phyloP scores from a whole-genome alignment of 2,329 filamentous ascomycete genomes.

The Grosmannia clavigera region DNA sequence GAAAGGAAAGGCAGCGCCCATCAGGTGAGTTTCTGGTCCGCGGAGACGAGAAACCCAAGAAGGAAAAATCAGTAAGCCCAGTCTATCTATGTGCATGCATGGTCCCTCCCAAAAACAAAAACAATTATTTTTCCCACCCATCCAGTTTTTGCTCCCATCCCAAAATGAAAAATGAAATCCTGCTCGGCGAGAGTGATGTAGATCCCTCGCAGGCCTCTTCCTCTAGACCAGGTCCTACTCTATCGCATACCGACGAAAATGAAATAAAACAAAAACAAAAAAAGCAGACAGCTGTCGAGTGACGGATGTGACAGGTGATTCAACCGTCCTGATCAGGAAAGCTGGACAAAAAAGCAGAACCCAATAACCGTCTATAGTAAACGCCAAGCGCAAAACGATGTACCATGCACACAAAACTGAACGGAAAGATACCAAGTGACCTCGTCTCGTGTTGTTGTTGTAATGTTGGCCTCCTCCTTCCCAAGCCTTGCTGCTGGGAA shows the following conservation, averaged over 20 bases:
- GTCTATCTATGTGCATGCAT: conserved; percentile 4
- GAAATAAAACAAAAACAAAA: background rate
- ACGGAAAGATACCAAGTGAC: background rate
- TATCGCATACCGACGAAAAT: background rate
- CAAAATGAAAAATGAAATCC: background rate
- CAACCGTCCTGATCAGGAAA: background rate
- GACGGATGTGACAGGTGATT: background rate
- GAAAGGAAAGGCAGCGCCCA: background rate
- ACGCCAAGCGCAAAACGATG: conserved; percentile 5
- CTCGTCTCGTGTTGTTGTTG: background rate
- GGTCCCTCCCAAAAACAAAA: conserved; percentile 1
- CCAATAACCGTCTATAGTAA: conserved; percentile 9
- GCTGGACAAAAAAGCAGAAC: conserved; percentile 1
- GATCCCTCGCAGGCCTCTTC: background rate
- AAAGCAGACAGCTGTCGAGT: background rate
- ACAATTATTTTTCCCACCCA: conserved; percentile 9
- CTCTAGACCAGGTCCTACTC: background rate
- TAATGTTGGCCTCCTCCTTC: conserved; percentile 1
- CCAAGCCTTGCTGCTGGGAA: conserved; percentile 16
- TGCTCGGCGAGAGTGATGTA: background rate
- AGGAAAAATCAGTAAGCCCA: background rate
- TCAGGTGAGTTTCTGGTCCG: background rate
- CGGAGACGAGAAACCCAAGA: background rate
- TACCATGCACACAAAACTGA: conserved; percentile 5
- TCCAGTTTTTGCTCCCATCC: conserved; percentile 5